phyloP scores from a whole-genome alignment of 2,329 filamentous ascomycete species.

The Ophiocordyceps polyrhachis-furcata region DNA sequence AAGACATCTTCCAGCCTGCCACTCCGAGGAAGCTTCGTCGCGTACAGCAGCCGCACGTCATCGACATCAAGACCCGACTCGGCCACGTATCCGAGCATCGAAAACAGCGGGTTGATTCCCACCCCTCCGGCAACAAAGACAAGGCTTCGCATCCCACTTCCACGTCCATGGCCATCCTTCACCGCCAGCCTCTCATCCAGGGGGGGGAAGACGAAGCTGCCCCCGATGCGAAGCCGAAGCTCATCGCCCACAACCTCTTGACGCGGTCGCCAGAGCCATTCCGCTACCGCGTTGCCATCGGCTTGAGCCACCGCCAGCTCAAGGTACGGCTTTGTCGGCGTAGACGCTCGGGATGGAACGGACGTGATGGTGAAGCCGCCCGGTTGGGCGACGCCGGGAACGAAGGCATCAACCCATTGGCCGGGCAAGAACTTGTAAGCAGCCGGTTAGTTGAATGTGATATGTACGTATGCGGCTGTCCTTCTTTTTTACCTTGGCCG shows the following conservation, averaged over 20 bases:
- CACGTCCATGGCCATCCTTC: not conserved
- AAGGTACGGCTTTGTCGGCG: constrained; percentile 15
- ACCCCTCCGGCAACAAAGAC: constrained; percentile 69
- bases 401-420: constrained; percentile 75
- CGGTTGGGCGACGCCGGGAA: constrained; percentile 48
- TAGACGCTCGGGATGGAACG: constrained; percentile 39
- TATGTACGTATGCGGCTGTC: not conserved
- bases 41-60: constrained; percentile 46
- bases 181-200: too few relatives aligned
- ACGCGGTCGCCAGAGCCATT: constrained; percentile 51
- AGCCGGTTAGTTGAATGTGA: not conserved
- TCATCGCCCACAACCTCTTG: constrained; percentile 36
- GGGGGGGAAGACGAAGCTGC: constrained; percentile 66
- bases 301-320: constrained; percentile 66
- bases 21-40: constrained; percentile 20
- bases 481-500: constrained; percentile 22
- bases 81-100: constrained; percentile 47
- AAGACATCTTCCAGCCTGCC: constrained; percentile 19
- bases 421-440: constrained; percentile 46
- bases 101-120: constrained; percentile 65
- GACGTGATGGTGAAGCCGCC: constrained; percentile 85
- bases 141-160: constrained; percentile 25
- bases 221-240: constrained; percentile 55
- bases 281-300: constrained; percentile 50
- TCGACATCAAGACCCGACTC: constrained; percentile 5